Evolutionary conservation across 805 yeast species (phyloP).

Genomic region (Yamadazyma paraphyllophila): DNA sequence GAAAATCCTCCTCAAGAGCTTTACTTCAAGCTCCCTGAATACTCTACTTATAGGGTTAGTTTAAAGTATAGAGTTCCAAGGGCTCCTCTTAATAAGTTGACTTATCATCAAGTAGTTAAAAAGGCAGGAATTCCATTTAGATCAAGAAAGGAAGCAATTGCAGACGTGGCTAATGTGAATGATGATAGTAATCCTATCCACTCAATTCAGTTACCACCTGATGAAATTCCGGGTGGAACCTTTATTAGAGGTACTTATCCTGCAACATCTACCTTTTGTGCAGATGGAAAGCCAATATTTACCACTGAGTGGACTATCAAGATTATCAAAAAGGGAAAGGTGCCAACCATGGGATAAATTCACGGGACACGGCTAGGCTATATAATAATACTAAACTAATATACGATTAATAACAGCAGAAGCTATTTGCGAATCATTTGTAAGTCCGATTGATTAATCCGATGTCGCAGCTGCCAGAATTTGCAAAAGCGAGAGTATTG

Average conservation of each 20-base stretch:
- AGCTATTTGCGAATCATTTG: background rate
- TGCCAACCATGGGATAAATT: constrained; percentile 12
- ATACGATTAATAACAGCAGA: background rate
- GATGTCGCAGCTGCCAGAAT: background rate
- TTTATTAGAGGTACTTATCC: constrained; percentile 27
- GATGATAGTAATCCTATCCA: constrained; percentile 18
- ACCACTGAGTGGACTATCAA: constrained; percentile 20
- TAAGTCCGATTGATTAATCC: background rate
- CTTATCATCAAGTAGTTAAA: constrained; percentile 28
- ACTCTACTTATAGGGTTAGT: constrained; percentile 21
- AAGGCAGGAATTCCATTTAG: constrained; percentile 26
- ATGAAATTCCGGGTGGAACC: constrained; percentile 29
- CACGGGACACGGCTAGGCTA: too few species aligned
- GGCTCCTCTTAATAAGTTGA: constrained; percentile 19
- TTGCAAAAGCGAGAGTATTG: background rate
- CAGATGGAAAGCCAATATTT: constrained; percentile 18
- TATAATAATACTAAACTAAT: background rate
- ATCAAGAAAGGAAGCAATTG: constrained; percentile 18
- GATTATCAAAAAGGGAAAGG: constrained; percentile 18
- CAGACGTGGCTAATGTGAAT: constrained; percentile 19
- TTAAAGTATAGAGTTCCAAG: constrained; percentile 22
- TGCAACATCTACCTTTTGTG: constrained; percentile 21
- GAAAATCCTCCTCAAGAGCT: constrained; percentile 25
- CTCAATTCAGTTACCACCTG: constrained; percentile 22
- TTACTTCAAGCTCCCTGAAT: constrained; percentile 26